phyloP scores from a whole-genome alignment of 2,329 filamentous ascomycete genomes.

The Alternaria consortialis region DNA sequence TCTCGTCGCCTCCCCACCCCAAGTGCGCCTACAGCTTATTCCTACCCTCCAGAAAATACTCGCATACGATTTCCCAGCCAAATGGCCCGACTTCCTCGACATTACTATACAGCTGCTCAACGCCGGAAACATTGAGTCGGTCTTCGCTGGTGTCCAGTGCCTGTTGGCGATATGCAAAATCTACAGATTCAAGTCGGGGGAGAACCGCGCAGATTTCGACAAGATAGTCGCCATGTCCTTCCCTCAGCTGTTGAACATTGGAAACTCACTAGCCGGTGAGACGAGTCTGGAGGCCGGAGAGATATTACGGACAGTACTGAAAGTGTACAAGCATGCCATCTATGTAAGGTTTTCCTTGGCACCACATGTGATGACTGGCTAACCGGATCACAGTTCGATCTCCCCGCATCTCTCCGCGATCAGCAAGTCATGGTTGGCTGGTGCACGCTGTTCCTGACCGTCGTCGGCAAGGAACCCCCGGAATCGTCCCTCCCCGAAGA shows the following conservation, averaged over 20 bases:
- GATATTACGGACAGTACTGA: constrained; percentile 94
- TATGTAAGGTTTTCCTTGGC: constrained; percentile 70
- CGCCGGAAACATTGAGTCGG: constrained; percentile 83
- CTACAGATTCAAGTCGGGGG: constrained; percentile 91
- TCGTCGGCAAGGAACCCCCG: constrained; percentile 85
- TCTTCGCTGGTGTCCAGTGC: constrained; percentile 93
- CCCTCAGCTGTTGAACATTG: constrained; percentile 84
- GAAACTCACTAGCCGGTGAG: constrained; percentile 87
- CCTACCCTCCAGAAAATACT: constrained; percentile 95
- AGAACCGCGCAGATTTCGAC: constrained; percentile 86
- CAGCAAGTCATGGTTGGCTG: constrained; percentile 89
- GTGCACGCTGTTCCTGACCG: constrained; percentile 93
- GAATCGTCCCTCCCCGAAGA: constrained; percentile 81
- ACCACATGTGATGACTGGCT: constrained; percentile 30
- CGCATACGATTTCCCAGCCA: constrained; percentile 91
- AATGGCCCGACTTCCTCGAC: constrained; percentile 94
- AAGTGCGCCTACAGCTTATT: constrained; percentile 90
- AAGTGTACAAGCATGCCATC: constrained; percentile 97
- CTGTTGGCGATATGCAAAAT: constrained; percentile 93
- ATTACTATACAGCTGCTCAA: constrained; percentile 89
- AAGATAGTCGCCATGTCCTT: constrained; percentile 93
- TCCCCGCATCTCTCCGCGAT: constrained; percentile 78
- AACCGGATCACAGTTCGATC: constrained; percentile 73
- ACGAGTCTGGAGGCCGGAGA: constrained; percentile 93
- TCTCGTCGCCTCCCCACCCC: constrained; percentile 79